Evolutionary conservation across 495 filamentous ascomycete species (phyloP).

Genomic region (Paragyromitra xinjiangensis): DNA sequence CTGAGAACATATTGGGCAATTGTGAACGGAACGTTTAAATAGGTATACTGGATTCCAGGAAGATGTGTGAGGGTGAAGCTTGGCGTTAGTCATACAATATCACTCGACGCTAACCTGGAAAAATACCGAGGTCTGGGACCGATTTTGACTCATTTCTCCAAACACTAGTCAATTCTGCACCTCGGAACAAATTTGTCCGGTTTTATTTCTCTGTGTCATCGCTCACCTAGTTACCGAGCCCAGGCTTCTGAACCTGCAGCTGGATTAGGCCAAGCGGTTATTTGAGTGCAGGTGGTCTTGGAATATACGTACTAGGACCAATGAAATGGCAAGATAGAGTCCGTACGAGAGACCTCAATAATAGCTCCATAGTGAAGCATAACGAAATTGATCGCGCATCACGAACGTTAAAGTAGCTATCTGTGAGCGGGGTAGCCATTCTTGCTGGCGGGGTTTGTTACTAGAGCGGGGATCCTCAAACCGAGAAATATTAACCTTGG

Average conservation of each 20-base stretch:
- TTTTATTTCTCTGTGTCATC: not conserved
- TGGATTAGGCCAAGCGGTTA: not conserved
- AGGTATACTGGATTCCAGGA: not conserved
- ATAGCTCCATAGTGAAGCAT: no score
- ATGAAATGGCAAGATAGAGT: not conserved
- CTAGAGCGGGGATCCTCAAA: no score
- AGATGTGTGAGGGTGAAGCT: not conserved
- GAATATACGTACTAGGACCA: not conserved
- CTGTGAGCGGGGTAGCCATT: no score
- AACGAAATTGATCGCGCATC: no score
- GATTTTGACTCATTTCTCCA: constrained; percentile 4
- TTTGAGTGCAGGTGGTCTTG: not conserved
- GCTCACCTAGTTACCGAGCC: not conserved
- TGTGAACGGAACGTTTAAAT: not conserved
- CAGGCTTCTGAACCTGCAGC: no score
- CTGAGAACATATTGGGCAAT: not conserved
- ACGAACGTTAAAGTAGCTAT: no score
- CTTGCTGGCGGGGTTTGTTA: no score
- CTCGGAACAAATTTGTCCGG: not conserved
- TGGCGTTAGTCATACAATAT: not conserved
- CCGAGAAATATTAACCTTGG: no score
- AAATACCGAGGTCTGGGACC: not conserved
- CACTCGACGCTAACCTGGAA: not conserved
- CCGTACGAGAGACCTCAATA: no score
- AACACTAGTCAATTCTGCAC: not conserved